Conservation (phyloP, 2,329 filamentous ascomycete species). For the Penicillium expansum region DNA sequence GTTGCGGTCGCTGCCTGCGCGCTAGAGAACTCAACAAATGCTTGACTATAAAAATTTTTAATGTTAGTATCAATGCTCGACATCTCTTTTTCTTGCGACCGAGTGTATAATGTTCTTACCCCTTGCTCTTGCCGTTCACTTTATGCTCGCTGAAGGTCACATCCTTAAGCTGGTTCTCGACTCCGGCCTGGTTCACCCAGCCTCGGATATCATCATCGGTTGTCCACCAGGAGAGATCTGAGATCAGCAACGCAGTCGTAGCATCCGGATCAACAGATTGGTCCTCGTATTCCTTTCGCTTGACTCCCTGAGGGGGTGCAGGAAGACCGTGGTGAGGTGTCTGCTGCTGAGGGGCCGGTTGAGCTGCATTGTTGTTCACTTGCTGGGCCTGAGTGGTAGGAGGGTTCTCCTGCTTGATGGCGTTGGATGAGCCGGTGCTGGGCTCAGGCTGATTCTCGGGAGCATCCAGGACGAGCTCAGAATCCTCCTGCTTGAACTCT, state of each 20-base stretch:
- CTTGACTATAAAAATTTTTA: constrained; percentile 52
- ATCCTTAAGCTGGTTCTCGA: constrained; percentile 82
- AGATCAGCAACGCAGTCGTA: constrained; percentile 74
- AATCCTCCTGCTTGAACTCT: constrained; percentile 41
- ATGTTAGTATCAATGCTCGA: neutral
- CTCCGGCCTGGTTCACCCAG: constrained; percentile 75
- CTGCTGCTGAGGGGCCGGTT: constrained; percentile 20
- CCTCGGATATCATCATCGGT: constrained; percentile 92
- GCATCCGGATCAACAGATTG: constrained; percentile 58
- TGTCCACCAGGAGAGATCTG: constrained; percentile 94
- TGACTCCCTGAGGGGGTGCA: constrained; percentile 55
- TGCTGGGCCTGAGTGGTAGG: constrained; percentile 6
- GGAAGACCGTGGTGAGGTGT: constrained; percentile 18
- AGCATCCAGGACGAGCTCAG: constrained; percentile 40
- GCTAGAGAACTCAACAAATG: constrained; percentile 79
- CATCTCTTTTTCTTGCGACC: neutral
- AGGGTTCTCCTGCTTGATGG: constrained; percentile 15
- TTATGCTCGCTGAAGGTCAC: constrained; percentile 98
- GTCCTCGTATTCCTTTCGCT: constrained; percentile 60
- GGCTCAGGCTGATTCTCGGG: constrained; percentile 29
- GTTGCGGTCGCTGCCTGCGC: constrained; percentile 80
- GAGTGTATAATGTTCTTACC: constrained; percentile 55
- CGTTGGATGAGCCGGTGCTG: constrained; percentile 22
- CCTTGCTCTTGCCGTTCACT: constrained; percentile 97
- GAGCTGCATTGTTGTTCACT: constrained; percentile 9